Evolutionary conservation across 148 eudicot genomes (phyloP), one percentile per base, ranked within the genome.

Genomic region (Pouteria glomerata): DNA sequence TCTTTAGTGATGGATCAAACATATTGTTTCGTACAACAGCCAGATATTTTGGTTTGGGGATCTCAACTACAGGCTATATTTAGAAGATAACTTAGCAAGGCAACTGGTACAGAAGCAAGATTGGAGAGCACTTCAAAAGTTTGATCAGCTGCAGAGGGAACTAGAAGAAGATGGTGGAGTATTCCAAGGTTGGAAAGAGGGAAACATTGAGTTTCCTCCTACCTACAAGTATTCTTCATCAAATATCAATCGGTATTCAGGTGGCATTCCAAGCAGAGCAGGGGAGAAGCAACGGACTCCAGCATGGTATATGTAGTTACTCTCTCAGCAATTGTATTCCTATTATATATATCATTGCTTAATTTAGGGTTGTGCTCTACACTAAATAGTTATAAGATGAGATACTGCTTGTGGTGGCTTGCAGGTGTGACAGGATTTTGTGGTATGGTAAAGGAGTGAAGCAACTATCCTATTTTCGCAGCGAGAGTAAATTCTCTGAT

Each of bases 351-450:
- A n/a, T n/a, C n/a, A n/a, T n/a, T n/a, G n/a, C n/a, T 18, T 26
- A 19, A 8, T 30, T 23, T 48, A 18, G 8, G 12, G 53, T 27
- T 42, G 58, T n/a, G 61, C 35, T 34, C 57, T 50, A 19, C 15
- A 29, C n/a, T n/a, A n/a, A 15, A 23, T 48, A 62, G 4, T 23
- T 2, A 48, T 34, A 35, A 39, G 41, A 39, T 8, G 69, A 71
- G 39, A 73, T 55, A 60, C 29, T 48, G 35, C 63, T 47, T 16
- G 23, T 82, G 63, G 29, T 33, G 58, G 69, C n/a, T n/a, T n/a
- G n/a, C 84, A 93, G 98, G 98, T 90, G 98, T 85, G 98, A 93
- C 83, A 85, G 98, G 83, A 93, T 93, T 50, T 73, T 93, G 69
- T 93, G 98, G 96, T 74, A 80, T 27, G 98, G 98, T 24, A 83